A percentile compares a stretch with the other conserved stretches of the same genome.
Evolutionary conservation across 1,284 basidiomycete genomes (phyloP).

Genomic region (Sporisorium sorghi): DNA sequence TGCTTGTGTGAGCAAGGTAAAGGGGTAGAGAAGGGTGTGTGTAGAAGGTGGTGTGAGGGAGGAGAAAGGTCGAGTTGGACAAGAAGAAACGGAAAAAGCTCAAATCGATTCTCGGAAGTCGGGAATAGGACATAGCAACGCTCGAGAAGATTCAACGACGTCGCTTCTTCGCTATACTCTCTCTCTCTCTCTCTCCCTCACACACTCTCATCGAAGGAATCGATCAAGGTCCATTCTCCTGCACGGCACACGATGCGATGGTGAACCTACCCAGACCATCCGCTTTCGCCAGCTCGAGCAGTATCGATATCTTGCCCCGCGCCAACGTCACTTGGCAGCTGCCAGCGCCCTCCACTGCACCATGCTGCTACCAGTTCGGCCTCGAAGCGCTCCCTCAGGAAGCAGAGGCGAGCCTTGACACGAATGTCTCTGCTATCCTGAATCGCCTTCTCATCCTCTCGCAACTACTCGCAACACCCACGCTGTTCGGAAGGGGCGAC

Average conservation of each 20-base stretch:
- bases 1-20: not conserved
- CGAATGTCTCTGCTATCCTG: not conserved
- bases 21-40: not conserved
- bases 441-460: conserved; percentile 5
- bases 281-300: not conserved
- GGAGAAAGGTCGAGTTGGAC: not conserved
- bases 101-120: conserved; percentile 25
- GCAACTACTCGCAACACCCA: conserved; percentile 13
- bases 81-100: conserved; percentile 30
- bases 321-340: not conserved
- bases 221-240: not conserved
- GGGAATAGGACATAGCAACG: conserved; percentile 5
- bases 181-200: too few relatives aligned
- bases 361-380: conserved; percentile 24
- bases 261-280: conserved; percentile 16
- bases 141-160: not conserved
- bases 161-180: conserved; percentile 3
- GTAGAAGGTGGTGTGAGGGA: not conserved
- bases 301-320: conserved; percentile 7
- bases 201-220: too few relatives aligned
- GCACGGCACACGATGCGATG: conserved; percentile 11
- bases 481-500: conserved; percentile 25
- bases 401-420: not conserved
- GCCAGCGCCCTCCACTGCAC: not conserved
- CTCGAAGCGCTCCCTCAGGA: conserved; percentile 5